These are phyloP conservation scores for Trametes sanguinea DNA, from an alignment of 768 basidiomycete genomes.

Conservation along the genomic window DNA sequence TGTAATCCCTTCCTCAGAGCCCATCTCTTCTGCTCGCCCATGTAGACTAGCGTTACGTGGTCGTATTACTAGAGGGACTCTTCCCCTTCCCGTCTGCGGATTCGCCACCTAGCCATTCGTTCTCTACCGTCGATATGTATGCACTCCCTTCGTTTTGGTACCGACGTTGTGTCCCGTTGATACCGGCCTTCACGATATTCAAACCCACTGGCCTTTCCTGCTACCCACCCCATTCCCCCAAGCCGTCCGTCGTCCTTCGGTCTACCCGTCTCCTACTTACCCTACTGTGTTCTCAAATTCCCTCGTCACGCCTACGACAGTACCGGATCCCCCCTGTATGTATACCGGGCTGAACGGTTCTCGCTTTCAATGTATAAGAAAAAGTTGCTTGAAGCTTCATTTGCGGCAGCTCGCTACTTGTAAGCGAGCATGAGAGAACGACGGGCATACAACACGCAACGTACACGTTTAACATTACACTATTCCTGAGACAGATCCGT, in stretches of 20 bases:
- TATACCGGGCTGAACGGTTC: conserved; percentile 15
- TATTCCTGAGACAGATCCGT: not conserved
- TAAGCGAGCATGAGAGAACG: not conserved
- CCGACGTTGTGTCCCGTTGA: conserved; percentile 7
- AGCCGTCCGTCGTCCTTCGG: not conserved
- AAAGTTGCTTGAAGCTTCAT: conserved; percentile 1
- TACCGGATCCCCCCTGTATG: conserved; percentile 15
- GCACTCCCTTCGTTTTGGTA: conserved; percentile 2
- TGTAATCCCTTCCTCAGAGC: conserved; percentile 17
- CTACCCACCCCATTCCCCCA: not conserved
- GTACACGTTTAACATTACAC: not conserved
- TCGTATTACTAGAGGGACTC: conserved; percentile 22
- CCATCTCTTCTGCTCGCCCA: conserved; percentile 17
- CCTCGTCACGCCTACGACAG: not conserved
- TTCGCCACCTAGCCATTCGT: conserved; percentile 1
- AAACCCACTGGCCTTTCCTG: not conserved
- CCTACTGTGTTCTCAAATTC: conserved; percentile 17
- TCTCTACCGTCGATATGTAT: conserved; percentile 8
- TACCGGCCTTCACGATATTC: conserved; percentile 7
- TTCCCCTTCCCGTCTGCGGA: not conserved
- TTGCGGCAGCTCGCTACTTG: not conserved
- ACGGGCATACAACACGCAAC: not conserved
- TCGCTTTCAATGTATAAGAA: not conserved
- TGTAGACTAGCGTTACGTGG: conserved; percentile 24
- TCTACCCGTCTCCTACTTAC: conserved; percentile 5